Conservation (phyloP, 2,329 filamentous ascomycete species). For the Rhinocladiella similis region DNA sequence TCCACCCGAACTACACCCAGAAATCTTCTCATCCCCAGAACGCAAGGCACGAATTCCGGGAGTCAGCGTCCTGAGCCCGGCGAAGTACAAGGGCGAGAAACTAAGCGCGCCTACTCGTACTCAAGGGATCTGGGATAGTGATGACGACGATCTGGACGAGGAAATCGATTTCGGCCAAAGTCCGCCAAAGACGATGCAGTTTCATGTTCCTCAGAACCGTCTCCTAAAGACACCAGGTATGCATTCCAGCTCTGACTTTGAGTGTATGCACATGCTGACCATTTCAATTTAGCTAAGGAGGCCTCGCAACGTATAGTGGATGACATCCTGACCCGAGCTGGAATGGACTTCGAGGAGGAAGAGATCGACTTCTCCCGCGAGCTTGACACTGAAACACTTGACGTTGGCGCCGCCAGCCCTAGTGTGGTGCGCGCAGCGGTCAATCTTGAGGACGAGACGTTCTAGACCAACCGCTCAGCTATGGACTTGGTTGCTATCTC, state of each 20-base stretch:
- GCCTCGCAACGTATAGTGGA: slow-evolving; percentile 51
- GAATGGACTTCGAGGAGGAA: slow-evolving; percentile 35
- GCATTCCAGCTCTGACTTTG: slow-evolving; percentile 13
- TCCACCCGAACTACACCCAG: slow-evolving; percentile 78
- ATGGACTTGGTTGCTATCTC: too few species aligned
- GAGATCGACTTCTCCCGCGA: slow-evolving; percentile 33
- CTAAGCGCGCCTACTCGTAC: slow-evolving; percentile 38
- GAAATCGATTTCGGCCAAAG: slow-evolving; percentile 68
- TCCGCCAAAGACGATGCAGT: slow-evolving; percentile 74
- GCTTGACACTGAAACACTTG: slow-evolving; percentile 29
- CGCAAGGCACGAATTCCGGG: slow-evolving; percentile 60
- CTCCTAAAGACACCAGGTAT: slow-evolving; percentile 51
- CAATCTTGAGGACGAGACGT: slow-evolving; percentile 48
- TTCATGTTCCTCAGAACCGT: slow-evolving; percentile 51
- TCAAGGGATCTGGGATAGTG: slow-evolving; percentile 68
- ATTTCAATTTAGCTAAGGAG: slow-evolving; percentile 44
- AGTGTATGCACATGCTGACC: background rate
- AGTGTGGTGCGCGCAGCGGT: slow-evolving; percentile 45
- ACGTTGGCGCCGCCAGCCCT: slow-evolving; percentile 43
- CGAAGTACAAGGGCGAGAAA: slow-evolving; percentile 3
- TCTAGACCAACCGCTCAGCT: slow-evolving; percentile 31
- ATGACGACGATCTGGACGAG: slow-evolving; percentile 61
- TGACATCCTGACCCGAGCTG: slow-evolving; percentile 48
- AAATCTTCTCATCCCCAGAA: slow-evolving; percentile 77
- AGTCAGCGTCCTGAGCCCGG: slow-evolving; percentile 79